Evolutionary conservation across 495 filamentous ascomycete species (phyloP), one percentile per base, ranked within the genome.

Genomic region (Penicillium pulvis): DNA sequence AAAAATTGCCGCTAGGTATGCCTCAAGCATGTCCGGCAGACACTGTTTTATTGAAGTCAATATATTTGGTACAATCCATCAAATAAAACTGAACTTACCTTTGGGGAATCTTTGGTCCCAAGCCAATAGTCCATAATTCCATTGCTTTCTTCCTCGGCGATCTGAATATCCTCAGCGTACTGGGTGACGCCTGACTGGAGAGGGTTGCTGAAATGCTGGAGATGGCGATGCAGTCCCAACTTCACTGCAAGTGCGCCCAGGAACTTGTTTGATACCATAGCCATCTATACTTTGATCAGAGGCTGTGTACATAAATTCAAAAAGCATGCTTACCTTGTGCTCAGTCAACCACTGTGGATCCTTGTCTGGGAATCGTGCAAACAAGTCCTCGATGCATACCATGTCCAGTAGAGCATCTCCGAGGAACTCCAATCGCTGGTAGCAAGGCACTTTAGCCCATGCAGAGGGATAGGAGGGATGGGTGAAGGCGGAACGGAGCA

Each of bases 331-430:
- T 65, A 83, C 83, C 64, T 97, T 98, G 77, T 98, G 95, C 74
- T 98, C 94, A 2, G 94, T 98, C 33, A 98, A 82, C 94, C 94
- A 98, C 69, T 97, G 92, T 1, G 94, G 93, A 67, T 97, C 93
- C 57, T 85, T 86, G 45, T 84, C 80, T 0, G 92, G 91, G 68
- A 88, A 90, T 11, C 79, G 80, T 58, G 85, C 75, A 71, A 90
- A 98, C 17, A 98, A 75, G 59, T 89, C 83, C 52, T 91, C 87
- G 53, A 98, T 84, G 64, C 87, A 91, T 47, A 83, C 88, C 85
- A 96, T 90, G 65, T 98, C 94, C 2, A 96, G 82, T 16, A 98
- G 79, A 2, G 93, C 82, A 66, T 98, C 94, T 4, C 94, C 94
- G 3, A 98, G 77, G 61, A 98, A 98, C 66, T 98, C 94, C 1